phyloP scores from a whole-genome alignment of 179 eudicot species.

The Corrigiola litoralis region DNA sequence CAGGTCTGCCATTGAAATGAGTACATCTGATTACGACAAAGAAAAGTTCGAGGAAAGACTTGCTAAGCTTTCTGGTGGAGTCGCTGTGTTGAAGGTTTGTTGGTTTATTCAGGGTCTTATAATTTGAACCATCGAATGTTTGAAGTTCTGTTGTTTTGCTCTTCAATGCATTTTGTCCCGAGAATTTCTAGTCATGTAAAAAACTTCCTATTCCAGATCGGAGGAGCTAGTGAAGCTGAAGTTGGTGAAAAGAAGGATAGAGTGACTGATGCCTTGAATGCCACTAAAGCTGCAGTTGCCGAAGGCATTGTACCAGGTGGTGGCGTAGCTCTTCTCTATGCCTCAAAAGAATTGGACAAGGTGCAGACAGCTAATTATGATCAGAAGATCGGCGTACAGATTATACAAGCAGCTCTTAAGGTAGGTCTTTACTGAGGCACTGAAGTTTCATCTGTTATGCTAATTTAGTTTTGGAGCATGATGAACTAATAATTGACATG shows the following conservation, averaged over 20 bases:
- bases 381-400: constrained; percentile 94
- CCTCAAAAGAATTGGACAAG: constrained; percentile 74
- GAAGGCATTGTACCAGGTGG: constrained; percentile 99
- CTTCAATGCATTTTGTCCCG: no score
- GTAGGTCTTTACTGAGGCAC: constrained; percentile 20
- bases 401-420: constrained; percentile 85
- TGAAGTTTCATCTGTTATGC: no score
- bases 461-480: no score
- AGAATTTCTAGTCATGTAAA: no score
- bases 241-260: constrained; percentile 97
- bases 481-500: neutral
- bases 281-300: constrained; percentile 95
- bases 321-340: constrained; percentile 95
- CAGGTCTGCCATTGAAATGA: constrained; percentile 56
- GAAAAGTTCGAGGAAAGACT: constrained; percentile 91
- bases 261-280: constrained; percentile 91
- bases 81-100: constrained; percentile 85
- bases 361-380: constrained; percentile 84
- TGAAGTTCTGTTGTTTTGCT: no score
- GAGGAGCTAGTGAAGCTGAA: constrained; percentile 98
- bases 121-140: no score
- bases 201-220: constrained; percentile 53
- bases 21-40: constrained; percentile 86
- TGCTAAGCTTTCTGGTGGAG: constrained; percentile 97
- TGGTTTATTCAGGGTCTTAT: neutral